Percentiles rank a stretch among this genome's conserved stretches.
Conservation (phyloP, 1,284 basidiomycete species). For the Dichomitus squalens region DNA sequence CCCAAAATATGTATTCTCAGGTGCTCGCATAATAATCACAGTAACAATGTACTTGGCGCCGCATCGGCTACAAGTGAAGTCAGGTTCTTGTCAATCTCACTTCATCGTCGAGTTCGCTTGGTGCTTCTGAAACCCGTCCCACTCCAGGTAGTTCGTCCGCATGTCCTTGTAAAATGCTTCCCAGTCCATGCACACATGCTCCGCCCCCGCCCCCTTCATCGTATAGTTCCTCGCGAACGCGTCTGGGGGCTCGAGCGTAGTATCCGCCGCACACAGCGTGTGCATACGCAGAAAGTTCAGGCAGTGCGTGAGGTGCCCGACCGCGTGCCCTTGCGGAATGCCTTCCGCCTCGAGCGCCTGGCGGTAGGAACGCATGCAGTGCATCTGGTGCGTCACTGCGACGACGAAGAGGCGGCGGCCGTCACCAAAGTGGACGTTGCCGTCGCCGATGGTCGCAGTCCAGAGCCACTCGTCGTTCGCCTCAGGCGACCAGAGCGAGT, state of each 20-base stretch:
- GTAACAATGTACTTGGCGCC: no score
- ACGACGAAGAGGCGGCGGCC: constrained; percentile 24
- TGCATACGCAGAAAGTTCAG: constrained; percentile 35
- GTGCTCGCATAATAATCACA: no score
- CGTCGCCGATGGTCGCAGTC: constrained; percentile 26
- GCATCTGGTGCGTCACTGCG: constrained; percentile 28
- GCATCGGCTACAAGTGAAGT: no score
- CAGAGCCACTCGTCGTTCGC: constrained; percentile 25
- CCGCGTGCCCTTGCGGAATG: constrained; percentile 10
- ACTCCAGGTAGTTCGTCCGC: constrained; percentile 17
- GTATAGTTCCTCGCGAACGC: constrained; percentile 18
- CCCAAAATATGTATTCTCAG: no score
- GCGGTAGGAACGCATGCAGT: constrained; percentile 28
- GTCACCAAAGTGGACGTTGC: constrained; percentile 26
- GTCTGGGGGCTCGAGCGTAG: constrained; percentile 35
- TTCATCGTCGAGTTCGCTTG: not conserved
- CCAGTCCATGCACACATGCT: constrained; percentile 24
- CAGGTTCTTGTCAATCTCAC: not conserved
- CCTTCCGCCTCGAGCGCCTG: constrained; percentile 20
- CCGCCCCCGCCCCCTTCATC: constrained; percentile 12
- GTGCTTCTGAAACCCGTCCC: constrained; percentile 11
- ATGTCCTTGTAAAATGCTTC: constrained; percentile 23
- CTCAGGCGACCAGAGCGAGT: constrained; percentile 13
- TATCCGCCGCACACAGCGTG: constrained; percentile 37
- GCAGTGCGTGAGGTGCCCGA: constrained; percentile 22